Percentiles rank a stretch among this genome's conserved stretches.
Conservation (phyloP, 2,329 filamentous ascomycete species). For the Trichoderma brevicompactum region DNA sequence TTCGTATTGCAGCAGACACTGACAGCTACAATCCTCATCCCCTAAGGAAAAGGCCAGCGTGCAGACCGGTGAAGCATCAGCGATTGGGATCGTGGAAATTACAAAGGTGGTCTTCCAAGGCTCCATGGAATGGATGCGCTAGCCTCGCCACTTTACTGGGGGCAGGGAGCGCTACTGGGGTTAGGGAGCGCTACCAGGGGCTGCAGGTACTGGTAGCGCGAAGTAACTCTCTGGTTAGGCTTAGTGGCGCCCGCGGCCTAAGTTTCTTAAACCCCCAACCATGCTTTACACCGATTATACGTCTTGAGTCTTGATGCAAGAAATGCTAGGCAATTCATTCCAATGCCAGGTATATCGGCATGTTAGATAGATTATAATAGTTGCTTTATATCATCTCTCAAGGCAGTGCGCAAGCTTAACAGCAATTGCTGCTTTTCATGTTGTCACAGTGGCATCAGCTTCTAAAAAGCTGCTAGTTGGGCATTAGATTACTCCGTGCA, state of each 20-base stretch:
- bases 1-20: constrained; percentile 11
- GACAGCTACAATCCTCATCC: constrained; percentile 20
- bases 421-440: no score
- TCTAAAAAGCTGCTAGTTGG: no score
- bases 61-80: constrained; percentile 20
- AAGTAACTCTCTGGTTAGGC: constrained; percentile 15
- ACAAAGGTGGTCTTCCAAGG: constrained; percentile 26
- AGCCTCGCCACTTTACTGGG: constrained; percentile 24
- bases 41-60: constrained; percentile 19
- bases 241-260: constrained; percentile 11
- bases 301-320: no score
- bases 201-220: constrained; percentile 26
- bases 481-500: no score
- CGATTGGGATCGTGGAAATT: constrained; percentile 28
- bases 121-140: constrained; percentile 24
- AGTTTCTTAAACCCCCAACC: background rate
- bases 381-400: no score
- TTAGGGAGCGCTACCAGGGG: constrained; percentile 24
- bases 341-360: no score
- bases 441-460: background rate
- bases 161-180: constrained; percentile 25
- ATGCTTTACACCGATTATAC: no score
- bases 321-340: no score
- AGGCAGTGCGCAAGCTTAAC: no score
- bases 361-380: no score